Conservation (phyloP, 495 filamentous ascomycete genomes). For the Letharia columbiana region DNA sequence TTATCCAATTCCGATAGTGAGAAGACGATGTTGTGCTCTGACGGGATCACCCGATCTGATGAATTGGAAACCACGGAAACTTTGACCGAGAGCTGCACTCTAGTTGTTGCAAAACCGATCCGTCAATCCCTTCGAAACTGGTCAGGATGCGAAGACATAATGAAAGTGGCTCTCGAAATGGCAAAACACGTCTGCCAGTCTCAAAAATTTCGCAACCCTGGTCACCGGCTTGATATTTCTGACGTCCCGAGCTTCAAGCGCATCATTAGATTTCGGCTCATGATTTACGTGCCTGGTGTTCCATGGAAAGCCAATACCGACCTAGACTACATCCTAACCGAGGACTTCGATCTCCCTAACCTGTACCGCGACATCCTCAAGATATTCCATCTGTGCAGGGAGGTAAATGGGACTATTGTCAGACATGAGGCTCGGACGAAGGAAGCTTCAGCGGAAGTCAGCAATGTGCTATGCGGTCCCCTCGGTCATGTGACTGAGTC, state of each 20-base stretch:
- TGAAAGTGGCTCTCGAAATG: slow-evolving; percentile 12
- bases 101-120: slow-evolving; percentile 6
- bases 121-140: slow-evolving; percentile 8
- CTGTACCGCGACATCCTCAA: slow-evolving; percentile 13
- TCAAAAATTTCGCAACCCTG: background rate
- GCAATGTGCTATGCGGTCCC: slow-evolving; percentile 16
- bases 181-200: slow-evolving; percentile 4
- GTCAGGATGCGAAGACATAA: slow-evolving; percentile 11
- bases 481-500: background rate
- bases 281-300: slow-evolving; percentile 9
- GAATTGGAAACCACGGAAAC: background rate
- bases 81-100: background rate
- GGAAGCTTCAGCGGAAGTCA: background rate
- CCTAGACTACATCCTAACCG: slow-evolving; percentile 1
- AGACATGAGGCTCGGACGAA: background rate
- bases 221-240: background rate
- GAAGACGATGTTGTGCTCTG: background rate
- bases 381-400: slow-evolving; percentile 2
- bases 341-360: slow-evolving; percentile 7
- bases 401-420: background rate
- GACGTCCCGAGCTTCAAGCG: background rate
- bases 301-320: slow-evolving; percentile 6
- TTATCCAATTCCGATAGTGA: background rate
- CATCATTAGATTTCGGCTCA: slow-evolving; percentile 8
- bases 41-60: background rate